Base-by-base conservation (phyloP, 305 asterid genomes). In the Rubia tinctorum region DNA sequence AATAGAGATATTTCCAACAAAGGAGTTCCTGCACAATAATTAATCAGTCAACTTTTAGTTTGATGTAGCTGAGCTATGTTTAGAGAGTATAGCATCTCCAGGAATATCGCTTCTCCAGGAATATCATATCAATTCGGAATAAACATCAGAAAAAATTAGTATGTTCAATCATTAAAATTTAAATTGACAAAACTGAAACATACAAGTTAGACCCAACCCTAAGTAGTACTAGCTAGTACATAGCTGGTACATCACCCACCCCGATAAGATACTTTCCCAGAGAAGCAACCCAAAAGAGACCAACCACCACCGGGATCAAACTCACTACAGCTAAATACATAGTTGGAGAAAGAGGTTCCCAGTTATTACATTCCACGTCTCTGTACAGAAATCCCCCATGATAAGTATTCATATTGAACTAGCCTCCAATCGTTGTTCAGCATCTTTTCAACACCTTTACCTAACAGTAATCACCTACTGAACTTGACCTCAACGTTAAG, bases 1-100 rank as follows among this genome's bases (percentile, higher is more conserved):
- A 77, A 91, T 58, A 72, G 95, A 82, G 75, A 78, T 39, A 83
- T 93, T 93, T 74, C 97, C 98, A 70, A 93, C 81, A 80, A 79
- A 88, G 17, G 98, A 93, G 73, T 71, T 88, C 85, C 98, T 93
- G 95, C 69, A 76, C 84, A 63, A 66, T 44, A 30, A 70, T 43
- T 8, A 27, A 44, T 7, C 25, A 67, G 20, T 49, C 43, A 20
- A 34, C 45, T 43, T 27, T 40, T 23, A 60, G 59, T 23, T 51
- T 65, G 59, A 69, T 61, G 39, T 22, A 59, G 9, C 37, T 61
- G 40, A 22, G 25, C 27, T 4, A 60, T 18, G 17, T 2, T 14
- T 15, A 12, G 47, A 72, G 47, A 7, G 27, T 15, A 72, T 11
- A 22, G 10, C 25, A 15, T 47, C 18, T 14, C 60, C 58, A 51